Evolutionary conservation across 106 monocot genomes (phyloP).

Genomic region (Ottelia alismoides): DNA sequence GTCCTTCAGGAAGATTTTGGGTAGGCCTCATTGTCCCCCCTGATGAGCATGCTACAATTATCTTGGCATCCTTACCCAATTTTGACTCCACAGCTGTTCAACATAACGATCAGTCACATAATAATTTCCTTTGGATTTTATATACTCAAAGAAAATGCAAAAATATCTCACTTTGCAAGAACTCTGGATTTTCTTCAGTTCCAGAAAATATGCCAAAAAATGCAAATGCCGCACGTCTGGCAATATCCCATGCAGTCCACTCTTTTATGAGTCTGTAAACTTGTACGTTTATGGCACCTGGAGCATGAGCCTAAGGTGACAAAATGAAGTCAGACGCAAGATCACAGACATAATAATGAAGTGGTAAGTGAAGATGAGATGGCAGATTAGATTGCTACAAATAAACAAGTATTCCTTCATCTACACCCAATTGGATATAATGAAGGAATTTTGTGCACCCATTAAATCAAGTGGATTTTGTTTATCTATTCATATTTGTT

Average conservation of each 20-base stretch:
- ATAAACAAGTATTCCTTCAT: too few relatives aligned
- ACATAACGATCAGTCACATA: background rate
- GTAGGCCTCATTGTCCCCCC: slow-evolving; percentile 83
- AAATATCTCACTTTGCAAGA: slow-evolving; percentile 39
- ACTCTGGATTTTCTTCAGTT: slow-evolving; percentile 96
- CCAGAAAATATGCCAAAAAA: slow-evolving; percentile 94
- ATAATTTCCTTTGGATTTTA: background rate
- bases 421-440: too few relatives aligned
- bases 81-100: slow-evolving; percentile 71
- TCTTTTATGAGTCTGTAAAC: slow-evolving; percentile 92
- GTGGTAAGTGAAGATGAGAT: too few relatives aligned
- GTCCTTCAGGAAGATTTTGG: slow-evolving; percentile 79
- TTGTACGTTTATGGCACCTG: slow-evolving; percentile 85
- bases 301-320: slow-evolving; percentile 71
- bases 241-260: slow-evolving; percentile 98
- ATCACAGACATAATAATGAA: too few relatives aligned
- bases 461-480: too few relatives aligned
- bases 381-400: too few relatives aligned
- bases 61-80: slow-evolving; percentile 79
- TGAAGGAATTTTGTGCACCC: too few relatives aligned
- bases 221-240: slow-evolving; percentile 73
- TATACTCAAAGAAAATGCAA: background rate
- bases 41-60: slow-evolving; percentile 84
- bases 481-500: too few relatives aligned
- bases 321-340: too few relatives aligned